Base-by-base conservation (phyloP, 768 basidiomycete species). In the Saitozyma podzolica region DNA sequence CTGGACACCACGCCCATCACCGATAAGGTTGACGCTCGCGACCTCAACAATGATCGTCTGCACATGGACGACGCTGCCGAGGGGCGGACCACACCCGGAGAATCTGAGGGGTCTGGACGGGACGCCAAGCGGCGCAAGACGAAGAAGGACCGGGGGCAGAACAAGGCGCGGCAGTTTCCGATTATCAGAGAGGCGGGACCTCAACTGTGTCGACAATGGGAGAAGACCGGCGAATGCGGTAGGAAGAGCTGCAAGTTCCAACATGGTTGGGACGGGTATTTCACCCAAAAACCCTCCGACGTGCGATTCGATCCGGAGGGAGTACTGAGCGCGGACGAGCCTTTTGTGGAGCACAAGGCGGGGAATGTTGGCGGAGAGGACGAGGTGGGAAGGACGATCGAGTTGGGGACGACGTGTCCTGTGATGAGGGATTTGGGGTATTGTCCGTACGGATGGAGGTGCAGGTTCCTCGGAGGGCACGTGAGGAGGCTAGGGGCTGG, bases 381-480 rank as follows among this genome's bases (percentile, higher is more conserved):
- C 54, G 37, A 47, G 17, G 48, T 68, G n/a, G 62, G 64, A 7
- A 58, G 55, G 20, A 64, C 66, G 13, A 60, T 75, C n/a, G 72
- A 71, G 51, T 43, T 65, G 2, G 43, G 20, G 14, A 73, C 69
- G 63, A n/a, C 71, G 78, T 94, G 91, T 73, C 90, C 91, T 0
- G 82, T 88, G 2, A 90, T 85, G 69, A 79, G 82, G 14, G 85
- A 86, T 65, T 83, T 83, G 16, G 92, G 92, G 1, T 85, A 86
- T 66, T 96, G 92, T 81, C 85, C 85, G 56, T 86, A 85, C 69
- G 96, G 93, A 10, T 87, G 90, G 78, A 91, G 92, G 78, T 99
- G 96, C 76, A 86, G 96, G 2, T 96, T 89, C 80, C 84, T 96
- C 6, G 88, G 89, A 11, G 87, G 85, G 3, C 95, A 99, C 78